Evolutionary conservation across 2,329 filamentous ascomycete genomes (phyloP).

Genomic region (Talaromyces sp.): DNA sequence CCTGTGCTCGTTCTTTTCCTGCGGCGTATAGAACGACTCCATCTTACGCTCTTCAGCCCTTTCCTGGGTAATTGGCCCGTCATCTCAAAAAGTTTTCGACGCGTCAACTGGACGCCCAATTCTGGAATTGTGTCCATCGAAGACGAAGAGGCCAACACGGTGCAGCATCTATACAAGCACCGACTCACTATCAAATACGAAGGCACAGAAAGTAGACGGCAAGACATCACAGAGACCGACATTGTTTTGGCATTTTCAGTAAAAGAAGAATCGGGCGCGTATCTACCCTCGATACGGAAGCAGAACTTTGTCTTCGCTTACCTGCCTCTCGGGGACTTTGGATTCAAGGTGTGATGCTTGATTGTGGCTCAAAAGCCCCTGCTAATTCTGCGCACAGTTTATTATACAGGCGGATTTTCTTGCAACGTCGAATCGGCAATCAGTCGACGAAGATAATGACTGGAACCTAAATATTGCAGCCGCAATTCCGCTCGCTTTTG

Average conservation of each 20-base stretch:
- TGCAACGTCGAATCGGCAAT: background rate
- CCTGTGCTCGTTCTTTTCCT: background rate
- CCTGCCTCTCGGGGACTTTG: conserved; percentile 14
- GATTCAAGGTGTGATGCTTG: conserved; percentile 12
- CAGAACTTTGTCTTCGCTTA: conserved; percentile 13
- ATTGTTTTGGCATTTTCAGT: background rate
- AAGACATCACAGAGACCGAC: background rate
- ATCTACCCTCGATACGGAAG: conserved; percentile 5
- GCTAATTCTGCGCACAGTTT: conserved; percentile 6
- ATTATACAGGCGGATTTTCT: background rate
- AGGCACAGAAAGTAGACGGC: background rate
- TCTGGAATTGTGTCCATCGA: background rate
- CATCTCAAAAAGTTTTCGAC: background rate
- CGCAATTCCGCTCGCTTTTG: background rate
- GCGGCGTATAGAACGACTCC: background rate
- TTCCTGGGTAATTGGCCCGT: background rate
- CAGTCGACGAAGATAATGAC: background rate
- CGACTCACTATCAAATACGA: background rate
- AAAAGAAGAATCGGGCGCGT: background rate
- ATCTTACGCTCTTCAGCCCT: background rate
- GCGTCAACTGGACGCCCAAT: background rate
- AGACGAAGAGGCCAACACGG: background rate
- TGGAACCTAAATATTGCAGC: background rate
- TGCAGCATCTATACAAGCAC: background rate
- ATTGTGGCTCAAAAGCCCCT: conserved; percentile 3